Percentiles rank a stretch among this genome's conserved stretches.
Evolutionary conservation across 2,329 filamentous ascomycete genomes (phyloP).

Genomic region (Colletotrichum endophyticum): DNA sequence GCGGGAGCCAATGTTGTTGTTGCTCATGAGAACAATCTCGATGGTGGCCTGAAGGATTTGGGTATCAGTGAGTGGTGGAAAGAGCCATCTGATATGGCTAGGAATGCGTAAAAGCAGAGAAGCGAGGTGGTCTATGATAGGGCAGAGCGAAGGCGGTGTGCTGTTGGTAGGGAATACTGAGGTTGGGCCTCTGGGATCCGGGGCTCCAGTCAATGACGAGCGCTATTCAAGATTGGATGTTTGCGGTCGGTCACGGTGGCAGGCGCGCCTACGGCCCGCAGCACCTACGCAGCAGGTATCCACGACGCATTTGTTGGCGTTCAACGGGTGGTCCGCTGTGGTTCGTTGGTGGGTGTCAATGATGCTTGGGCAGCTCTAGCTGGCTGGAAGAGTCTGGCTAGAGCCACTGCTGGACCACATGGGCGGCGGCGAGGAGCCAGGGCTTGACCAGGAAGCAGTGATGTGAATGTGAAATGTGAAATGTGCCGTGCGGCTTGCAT

Average conservation of each 20-base stretch:
- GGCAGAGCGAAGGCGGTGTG: slow-evolving; percentile 4
- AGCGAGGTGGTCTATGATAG: not conserved
- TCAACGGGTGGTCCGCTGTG: not conserved
- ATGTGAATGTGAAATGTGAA: not conserved
- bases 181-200: not conserved
- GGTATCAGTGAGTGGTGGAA: not conserved
- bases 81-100: not conserved
- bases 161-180: not conserved
- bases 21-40: not conserved
- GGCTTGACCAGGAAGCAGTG: not conserved
- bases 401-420: not conserved
- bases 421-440: not conserved
- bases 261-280: slow-evolving; percentile 7
- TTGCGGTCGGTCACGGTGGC: slow-evolving; percentile 2
- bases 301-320: slow-evolving; percentile 1
- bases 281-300: not conserved
- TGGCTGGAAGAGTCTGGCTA: slow-evolving; percentile 7
- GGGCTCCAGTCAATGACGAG: not conserved
- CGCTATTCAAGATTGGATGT: not conserved
- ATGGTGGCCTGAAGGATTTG: not conserved
- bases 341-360: not conserved
- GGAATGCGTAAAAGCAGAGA: not conserved
- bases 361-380: not conserved
- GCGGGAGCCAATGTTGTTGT: not conserved
- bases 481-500: not conserved